Evolutionary conservation across 306 rosid species (phyloP), one percentile per base, ranked within the genome.

Genomic region (Abrus precatorius): DNA sequence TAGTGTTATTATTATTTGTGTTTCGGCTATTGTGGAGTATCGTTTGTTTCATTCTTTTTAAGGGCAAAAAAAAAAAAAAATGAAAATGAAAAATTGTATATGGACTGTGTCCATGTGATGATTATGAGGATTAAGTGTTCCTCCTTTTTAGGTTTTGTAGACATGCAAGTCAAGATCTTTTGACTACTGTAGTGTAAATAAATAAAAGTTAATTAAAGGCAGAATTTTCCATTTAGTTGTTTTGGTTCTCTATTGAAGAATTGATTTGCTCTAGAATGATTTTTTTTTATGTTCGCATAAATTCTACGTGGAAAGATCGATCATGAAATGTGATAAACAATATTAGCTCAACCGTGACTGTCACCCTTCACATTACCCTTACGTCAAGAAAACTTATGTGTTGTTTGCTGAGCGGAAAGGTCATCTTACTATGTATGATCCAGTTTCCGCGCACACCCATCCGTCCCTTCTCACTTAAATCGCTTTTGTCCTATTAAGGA

Each of bases 321-420:
- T 5, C 1, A 11, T 55, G 3, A 55, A 55, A n/a, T 54, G 14
- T 14, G 60, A 14, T 14, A 54, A 54, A 55, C 7, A 55, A 55
- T 5, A 9, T 55, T 36, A 2, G 2, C 40, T 2, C 40, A 36
- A 36, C 20, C 20, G 20, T 20, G 20, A 20, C 0, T 20, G 20
- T 66, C 60, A 77, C 74, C 84, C 45, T 59, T 77, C 57, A 52
- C 65, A 29, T 9, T 52, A 32, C 57, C 74, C 5, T 76, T 41
- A 55, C 76, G 86, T 54, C 75, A 74, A 65, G 72, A 56, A 60
- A 78, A 65, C 28, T 33, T 0, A 30, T 9, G 9, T 36, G 86
- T 13, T 79, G 74, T 55, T 86, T 86, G 79, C 84, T 27, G 53
- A 14, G 2, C 47, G 67, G 84, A 86, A 86, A 55, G 84, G 89